A percentile compares a stretch with the other conserved stretches of the same genome.
These are phyloP conservation scores for Austropuccinia psidii DNA, from an alignment of 1,284 basidiomycete genomes.

Conservation along the genomic window DNA sequence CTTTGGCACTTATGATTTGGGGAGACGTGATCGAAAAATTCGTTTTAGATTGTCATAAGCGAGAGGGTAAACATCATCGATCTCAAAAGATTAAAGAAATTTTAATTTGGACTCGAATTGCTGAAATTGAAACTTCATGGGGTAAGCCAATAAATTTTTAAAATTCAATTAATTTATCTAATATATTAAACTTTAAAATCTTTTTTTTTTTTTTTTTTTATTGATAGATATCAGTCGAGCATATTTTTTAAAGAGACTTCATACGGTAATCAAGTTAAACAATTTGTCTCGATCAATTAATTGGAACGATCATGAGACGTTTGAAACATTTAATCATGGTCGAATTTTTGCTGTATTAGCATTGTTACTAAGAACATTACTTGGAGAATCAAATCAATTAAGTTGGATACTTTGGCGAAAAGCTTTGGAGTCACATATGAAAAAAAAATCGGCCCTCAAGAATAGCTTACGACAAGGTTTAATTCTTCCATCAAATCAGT, in stretches of 20 bases:
- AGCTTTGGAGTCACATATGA: slow-evolving; percentile 21
- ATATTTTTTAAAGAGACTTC: slow-evolving; percentile 37
- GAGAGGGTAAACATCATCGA: not conserved
- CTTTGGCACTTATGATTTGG: not conserved
- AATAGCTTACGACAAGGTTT: not conserved
- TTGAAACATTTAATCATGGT: slow-evolving; percentile 10
- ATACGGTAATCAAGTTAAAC: slow-evolving; percentile 40
- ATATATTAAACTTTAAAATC: not conserved
- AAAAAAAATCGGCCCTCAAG: slow-evolving; percentile 37
- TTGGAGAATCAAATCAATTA: slow-evolving; percentile 32
- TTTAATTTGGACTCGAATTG: slow-evolving; percentile 40
- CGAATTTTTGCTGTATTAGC: slow-evolving; percentile 40
- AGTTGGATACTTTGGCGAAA: slow-evolving; percentile 38
- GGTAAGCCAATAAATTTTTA: slow-evolving; percentile 29
- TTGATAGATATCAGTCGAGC: slow-evolving; percentile 35
- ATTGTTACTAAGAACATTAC: slow-evolving; percentile 30
- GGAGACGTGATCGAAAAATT: slow-evolving; percentile 23
- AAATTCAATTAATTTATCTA: not conserved
- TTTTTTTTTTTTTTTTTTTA: not conserved
- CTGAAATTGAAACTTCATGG: slow-evolving; percentile 41
- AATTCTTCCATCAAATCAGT: not conserved
- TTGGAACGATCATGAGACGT: slow-evolving; percentile 37
- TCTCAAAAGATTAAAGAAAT: slow-evolving; percentile 35
- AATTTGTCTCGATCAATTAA: slow-evolving; percentile 40
- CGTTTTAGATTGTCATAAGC: not conserved